Evolutionary conservation across 202 grass and related monocot genomes (phyloP).

Genomic region (Setaria italica): DNA sequence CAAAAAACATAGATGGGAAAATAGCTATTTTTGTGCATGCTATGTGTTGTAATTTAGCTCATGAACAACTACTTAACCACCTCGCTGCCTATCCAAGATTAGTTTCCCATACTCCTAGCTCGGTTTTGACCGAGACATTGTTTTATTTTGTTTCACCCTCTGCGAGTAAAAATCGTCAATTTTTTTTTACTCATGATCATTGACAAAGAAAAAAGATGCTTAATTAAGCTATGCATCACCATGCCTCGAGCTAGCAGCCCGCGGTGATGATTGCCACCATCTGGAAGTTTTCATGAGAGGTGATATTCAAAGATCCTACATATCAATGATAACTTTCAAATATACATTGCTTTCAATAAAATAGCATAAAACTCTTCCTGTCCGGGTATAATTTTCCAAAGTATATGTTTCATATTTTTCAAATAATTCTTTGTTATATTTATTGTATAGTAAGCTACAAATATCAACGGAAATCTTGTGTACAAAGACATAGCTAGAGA

Average conservation of each 20-base stretch:
- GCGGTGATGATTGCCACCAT: neutral
- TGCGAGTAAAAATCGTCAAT: neutral
- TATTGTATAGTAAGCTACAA: neutral
- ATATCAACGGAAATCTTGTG: neutral
- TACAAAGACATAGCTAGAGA: neutral
- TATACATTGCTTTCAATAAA: neutral
- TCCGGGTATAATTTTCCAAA: neutral
- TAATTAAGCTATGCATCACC: neutral
- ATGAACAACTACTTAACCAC: constrained; percentile 33
- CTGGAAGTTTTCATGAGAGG: neutral
- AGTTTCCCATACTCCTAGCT: constrained; percentile 52
- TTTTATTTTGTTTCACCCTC: neutral
- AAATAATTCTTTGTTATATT: neutral
- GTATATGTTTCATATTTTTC: neutral
- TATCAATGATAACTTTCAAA: neutral
- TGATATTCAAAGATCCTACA: neutral
- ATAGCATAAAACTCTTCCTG: too few species aligned
- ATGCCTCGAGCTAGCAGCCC: neutral
- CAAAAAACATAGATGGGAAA: constrained; percentile 34
- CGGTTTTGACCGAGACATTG: constrained; percentile 43
- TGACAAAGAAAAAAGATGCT: neutral
- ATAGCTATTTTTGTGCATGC: constrained; percentile 55
- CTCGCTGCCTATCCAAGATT: constrained; percentile 44
- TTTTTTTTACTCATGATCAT: neutral
- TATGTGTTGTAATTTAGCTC: constrained; percentile 42